A percentile compares a stretch with the other conserved stretches of the same genome.
These are phyloP conservation scores for Phytophthora melonis DNA, from an alignment of 352 stramenopile genomes.

Conservation along the genomic window DNA sequence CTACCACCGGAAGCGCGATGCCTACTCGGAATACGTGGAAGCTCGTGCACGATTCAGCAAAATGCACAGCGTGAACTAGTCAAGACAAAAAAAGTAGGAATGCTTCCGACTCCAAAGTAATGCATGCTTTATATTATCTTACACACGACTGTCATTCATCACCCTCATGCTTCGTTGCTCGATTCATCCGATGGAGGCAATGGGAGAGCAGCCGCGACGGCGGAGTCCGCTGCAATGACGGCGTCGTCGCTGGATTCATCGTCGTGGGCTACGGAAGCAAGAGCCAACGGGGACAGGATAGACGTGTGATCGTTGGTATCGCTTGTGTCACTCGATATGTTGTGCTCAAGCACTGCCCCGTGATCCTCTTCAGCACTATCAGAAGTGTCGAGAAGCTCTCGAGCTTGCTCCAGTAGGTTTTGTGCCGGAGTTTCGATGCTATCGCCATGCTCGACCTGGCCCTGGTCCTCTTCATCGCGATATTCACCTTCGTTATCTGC, in stretches of 20 bases:
- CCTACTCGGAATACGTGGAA: conserved; percentile 91
- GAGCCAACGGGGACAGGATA: conserved; percentile 5
- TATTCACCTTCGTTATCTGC: not conserved
- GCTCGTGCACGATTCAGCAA: conserved; percentile 90
- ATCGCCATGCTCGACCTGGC: not conserved
- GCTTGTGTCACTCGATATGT: conserved; percentile 6
- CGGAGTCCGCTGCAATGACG: conserved; percentile 18
- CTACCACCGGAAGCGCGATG: conserved; percentile 84
- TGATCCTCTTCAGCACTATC: conserved; percentile 20
- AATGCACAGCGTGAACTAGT: conserved; percentile 88
- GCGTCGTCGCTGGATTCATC: conserved; percentile 14
- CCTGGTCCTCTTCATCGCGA: not conserved
- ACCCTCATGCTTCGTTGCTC: not conserved
- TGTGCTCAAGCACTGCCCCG: not conserved
- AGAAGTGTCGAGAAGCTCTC: conserved; percentile 25
- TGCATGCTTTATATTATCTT: conserved; percentile 11
- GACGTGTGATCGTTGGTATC: conserved; percentile 11
- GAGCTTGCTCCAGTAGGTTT: conserved; percentile 25
- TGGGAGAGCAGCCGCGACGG: conserved; percentile 22
- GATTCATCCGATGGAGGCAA: conserved; percentile 27
- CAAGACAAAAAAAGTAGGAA: not conserved
- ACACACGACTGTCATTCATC: conserved; percentile 23
- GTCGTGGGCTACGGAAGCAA: conserved; percentile 2
- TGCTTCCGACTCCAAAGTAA: not conserved
- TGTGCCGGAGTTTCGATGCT: not conserved